Evolutionary conservation across 768 basidiomycete species (phyloP), one percentile per base, ranked within the genome.

Genomic region (Russula dissimulans): DNA sequence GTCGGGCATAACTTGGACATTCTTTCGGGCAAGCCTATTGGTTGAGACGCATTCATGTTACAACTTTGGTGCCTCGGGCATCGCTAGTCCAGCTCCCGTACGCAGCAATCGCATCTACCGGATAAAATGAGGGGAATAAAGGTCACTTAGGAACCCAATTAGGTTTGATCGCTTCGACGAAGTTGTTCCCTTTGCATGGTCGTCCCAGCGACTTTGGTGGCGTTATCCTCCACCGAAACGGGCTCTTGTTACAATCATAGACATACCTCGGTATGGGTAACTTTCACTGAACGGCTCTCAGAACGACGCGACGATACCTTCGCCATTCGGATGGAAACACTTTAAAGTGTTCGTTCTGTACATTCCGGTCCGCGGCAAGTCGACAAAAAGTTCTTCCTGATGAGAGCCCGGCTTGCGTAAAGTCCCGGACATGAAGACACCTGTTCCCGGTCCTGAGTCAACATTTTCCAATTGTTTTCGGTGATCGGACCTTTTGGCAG

Each of bases 91-190:
- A n/a, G 36, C 36, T 39, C 42, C 44, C 38, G 29, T 31, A 45
- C 44, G 55, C 49, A 43, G 56, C 44, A 46, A 32, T 56, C 18
- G 43, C 49, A 56, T 61, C 50, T 56, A 39, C 43, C 48, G 17
- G 18, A 36, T 32, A 26, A 31, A 39, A 51, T 36, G 31, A 18
- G 29, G 48, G 43, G 47, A 43, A 60, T 55, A 53, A 50, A 34
- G 47, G 42, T 51, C 38, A 26, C 29, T 46, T 54, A 45, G 34
- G 29, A 34, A 34, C 52, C 52, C 43, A 34, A 51, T 51, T 47
- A 39, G 55, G 55, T 56, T 51, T 41, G 43, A 49, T 51, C 36
- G 36, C 29, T 47, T 45, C 31, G 44, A 59, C 44, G n/a, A 53
- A 38, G 57, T 26, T 52, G 43, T 45, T 52, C 42, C 50, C 26